Conservation (phyloP, 1,284 basidiomycete species). For the Boletus albobrunnescens region DNA sequence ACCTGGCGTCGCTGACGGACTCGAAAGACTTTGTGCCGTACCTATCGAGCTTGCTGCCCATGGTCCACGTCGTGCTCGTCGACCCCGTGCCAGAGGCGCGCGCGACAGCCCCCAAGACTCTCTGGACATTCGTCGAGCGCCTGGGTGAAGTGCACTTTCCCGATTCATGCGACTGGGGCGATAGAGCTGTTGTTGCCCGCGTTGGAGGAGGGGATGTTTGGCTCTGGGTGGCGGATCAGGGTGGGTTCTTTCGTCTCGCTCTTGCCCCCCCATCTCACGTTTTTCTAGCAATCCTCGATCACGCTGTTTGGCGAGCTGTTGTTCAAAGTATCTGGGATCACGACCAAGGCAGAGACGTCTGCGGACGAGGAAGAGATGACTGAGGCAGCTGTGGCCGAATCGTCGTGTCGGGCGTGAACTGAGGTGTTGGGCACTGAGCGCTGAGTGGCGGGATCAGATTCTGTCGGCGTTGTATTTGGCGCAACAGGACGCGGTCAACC, state of each 20-base stretch:
- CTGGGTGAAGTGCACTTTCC: slow-evolving; percentile 96
- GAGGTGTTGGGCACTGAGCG: slow-evolving; percentile 89
- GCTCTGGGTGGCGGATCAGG: slow-evolving; percentile 91
- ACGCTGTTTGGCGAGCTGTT: slow-evolving; percentile 93
- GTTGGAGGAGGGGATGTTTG: slow-evolving; percentile 93
- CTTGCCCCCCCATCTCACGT: no score
- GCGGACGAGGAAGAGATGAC: slow-evolving; percentile 75
- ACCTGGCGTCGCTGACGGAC: slow-evolving; percentile 92
- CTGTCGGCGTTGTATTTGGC: slow-evolving; percentile 90
- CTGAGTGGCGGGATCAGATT: slow-evolving; percentile 86
- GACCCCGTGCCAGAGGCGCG: slow-evolving; percentile 97
- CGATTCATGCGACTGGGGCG: slow-evolving; percentile 87
- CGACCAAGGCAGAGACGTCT: slow-evolving; percentile 75
- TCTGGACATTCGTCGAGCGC: slow-evolving; percentile 96
- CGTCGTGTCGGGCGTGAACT: slow-evolving; percentile 79
- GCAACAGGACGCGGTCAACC: slow-evolving; percentile 88
- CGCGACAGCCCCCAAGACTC: slow-evolving; percentile 93
- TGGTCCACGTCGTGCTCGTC: slow-evolving; percentile 89
- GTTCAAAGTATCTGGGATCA: slow-evolving; percentile 98
- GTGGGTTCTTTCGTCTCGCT: no score
- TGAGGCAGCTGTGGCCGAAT: slow-evolving; percentile 67
- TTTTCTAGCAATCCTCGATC: slow-evolving; percentile 83
- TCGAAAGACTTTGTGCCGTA: slow-evolving; percentile 98
- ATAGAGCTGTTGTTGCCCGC: slow-evolving; percentile 94
- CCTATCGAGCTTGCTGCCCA: slow-evolving; percentile 80